Base-by-base conservation (phyloP, 83 land plant genomes). In the Picea engelmannii region DNA sequence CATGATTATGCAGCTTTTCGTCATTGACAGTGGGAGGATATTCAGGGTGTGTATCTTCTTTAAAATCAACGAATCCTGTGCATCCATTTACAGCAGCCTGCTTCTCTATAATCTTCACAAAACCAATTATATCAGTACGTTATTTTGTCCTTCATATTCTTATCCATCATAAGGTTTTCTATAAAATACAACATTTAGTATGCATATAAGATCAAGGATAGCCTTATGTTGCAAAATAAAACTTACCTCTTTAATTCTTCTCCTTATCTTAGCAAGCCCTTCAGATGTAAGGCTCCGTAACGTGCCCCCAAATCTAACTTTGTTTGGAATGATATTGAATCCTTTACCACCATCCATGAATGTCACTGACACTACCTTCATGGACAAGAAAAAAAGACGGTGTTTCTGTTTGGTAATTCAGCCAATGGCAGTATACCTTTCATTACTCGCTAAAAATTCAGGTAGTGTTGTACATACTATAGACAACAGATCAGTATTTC, bases 1-100 rank as follows among this genome's bases (percentile, higher is more conserved):
- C 90, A 79, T 92, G 96, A 3, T 87, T 83, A 64, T 92, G 89
- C 86, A 91, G 49, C 17, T 31, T 75, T 73, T 89, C 83, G 62
- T 94, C 88, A 80, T 91, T 94, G 18, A 91, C 82, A 4, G 87
- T 87, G 4, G 94, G 84, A 20, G 99, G 99, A 83, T 89, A 95
- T 25, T 81, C 84, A 58, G 82, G 91, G 27, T 38, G 18, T 11
- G 38, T 65, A 6, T 89, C 88, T 66, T 88, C 95, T 85, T 81
- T 62, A 79, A 95, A 97, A 71, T 91, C 93, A n/a, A 97, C 82
- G 12, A 76, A 66, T 15, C 88, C 92, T 27, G 40, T 18, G 59
- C 93, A 91, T 27, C 84, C 80, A 80, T 81, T 74, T 5, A 89
- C 86, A 3, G 79, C 66, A 4, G 92, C 89, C 78, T 91, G 93